Evolutionary conservation across 1,284 basidiomycete species (phyloP), one percentile per base, ranked within the genome.

Genomic region (Pseudozyma sp.): DNA sequence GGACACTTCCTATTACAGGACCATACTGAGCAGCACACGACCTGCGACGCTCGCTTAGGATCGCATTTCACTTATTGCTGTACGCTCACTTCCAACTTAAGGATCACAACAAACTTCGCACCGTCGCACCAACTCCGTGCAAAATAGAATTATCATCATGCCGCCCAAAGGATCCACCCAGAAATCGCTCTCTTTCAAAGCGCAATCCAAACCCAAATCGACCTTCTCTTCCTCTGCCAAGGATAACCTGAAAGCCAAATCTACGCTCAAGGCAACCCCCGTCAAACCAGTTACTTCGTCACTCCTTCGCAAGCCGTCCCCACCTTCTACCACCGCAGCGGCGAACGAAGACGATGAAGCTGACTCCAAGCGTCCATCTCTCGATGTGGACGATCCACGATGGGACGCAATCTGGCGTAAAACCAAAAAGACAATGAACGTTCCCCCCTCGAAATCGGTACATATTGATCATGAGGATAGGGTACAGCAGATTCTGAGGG

Each of bases 401-500:
- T 83, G 73, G 65, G 77, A 83, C 52, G 63, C 40, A 0, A 55
- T 81, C 2, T 83, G 82, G 82, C 57, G 64, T 6, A 66, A 72
- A 31, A 70, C 72, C 5, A 73, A 71, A 54, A 73, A 70, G 65
- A 60, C 48, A 25, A 60, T 65, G 58, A 73, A 68, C 45, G 59
- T 70, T 5, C 66, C 65, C 19, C 59, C 59, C 31, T 77, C 55
- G 48, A 65, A 58, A 18, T 49, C 69, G 70, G 79, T 83, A 7
- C 83, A 84, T 38, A 68, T 73, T 5, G 76, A 82, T 12, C 67
- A 71, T 35, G 62, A 79, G 56, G 74, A 77, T 36, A 74, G 82
- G 34, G 79, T 84, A 40, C 72, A 83, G 44, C 80, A 79, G 60
- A 83, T 83, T 39, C 57, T 84, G 55, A 69, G 83, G 18, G 75